Evolutionary conservation across 768 basidiomycete species (phyloP), one percentile per base, ranked within the genome.

Genomic region (Pleurotus tuoliensis): DNA sequence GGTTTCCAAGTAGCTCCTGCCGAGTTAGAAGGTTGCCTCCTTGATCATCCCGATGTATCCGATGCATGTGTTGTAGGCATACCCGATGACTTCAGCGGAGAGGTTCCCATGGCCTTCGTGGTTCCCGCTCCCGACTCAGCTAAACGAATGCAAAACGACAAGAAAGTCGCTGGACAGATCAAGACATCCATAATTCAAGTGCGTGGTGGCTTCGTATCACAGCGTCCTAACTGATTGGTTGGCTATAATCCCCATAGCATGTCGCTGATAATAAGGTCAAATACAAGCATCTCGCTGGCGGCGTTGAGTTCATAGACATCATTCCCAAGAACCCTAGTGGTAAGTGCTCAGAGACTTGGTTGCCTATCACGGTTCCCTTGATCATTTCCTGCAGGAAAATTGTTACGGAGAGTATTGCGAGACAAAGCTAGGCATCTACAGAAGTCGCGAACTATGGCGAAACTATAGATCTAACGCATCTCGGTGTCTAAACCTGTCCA

Each of bases 251-350:
- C 13, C 13, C 56, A 12, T 39, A 84, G 83, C 75, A 79, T 56
- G 83, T 84, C 38, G 79, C 81, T 4, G 71, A 75, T 50, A 78
- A 77, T 57, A 85, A 84, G 61, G 71, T 76, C 13, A 66, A 69
- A 11, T 86, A 87, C 64, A 88, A 88, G 63, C 79, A 74, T 54
- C 69, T 87, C 39, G 73, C 74, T 0, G 85, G 82, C 3, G 84
- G 84, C 0, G 81, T 88, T 9, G 79, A 82, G 59, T 79, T 86
- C 54, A 66, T 82, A 4, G 67, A 77, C 43, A 63, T 62, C 11
- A 82, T 88, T 30, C 86, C 86, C 0, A 86, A 79, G 61, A 86
- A 82, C 54, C 83, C 86, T 6, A 84, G 80, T 59, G 86, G 86
- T 34, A 83, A 83, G 51, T 24, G n/a, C 18, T 24, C 6, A 12